Evolutionary conservation across 805 yeast species (phyloP).

Genomic region (Nematodospora valgi): DNA sequence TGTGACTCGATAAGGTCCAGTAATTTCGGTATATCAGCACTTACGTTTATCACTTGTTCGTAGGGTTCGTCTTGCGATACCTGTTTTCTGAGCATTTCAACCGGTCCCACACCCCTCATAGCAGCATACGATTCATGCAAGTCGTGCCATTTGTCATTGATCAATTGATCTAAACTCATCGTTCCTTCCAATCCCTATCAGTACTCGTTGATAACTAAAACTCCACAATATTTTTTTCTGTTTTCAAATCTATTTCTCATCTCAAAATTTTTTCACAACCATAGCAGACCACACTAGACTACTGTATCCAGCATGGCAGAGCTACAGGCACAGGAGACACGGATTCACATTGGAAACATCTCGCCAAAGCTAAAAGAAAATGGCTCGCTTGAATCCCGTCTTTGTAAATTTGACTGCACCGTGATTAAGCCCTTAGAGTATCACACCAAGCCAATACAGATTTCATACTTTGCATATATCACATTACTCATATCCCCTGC

Average conservation of each 20-base stretch:
- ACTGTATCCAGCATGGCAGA: too few relatives aligned
- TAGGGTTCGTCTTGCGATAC: too few relatives aligned
- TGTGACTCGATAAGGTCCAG: conserved; percentile 15
- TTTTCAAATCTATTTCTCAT: neutral
- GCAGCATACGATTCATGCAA: neutral
- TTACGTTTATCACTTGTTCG: too few relatives aligned
- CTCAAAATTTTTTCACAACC: too few relatives aligned
- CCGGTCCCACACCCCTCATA: neutral
- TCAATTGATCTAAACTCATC: neutral
- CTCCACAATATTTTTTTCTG: conserved; percentile 1
- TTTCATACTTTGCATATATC: conserved; percentile 62
- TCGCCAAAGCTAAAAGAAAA: conserved; percentile 49
- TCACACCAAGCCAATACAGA: conserved; percentile 53
- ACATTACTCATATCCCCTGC: conserved; percentile 51
- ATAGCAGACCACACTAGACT: too few relatives aligned
- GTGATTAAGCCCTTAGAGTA: conserved; percentile 45
- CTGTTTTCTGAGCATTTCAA: too few relatives aligned
- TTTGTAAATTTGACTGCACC: too few relatives aligned
- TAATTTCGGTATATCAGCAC: conserved; percentile 15
- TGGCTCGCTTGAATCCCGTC: conserved; percentile 49
- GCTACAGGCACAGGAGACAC: too few relatives aligned
- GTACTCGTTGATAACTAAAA: too few relatives aligned
- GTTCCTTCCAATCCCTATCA: too few relatives aligned
- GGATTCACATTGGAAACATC: conserved; percentile 69
- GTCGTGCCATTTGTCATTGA: conserved; percentile 3